phyloP scores from a whole-genome alignment of 805 yeast genomes.

The Metschnikowia lochheadii region DNA sequence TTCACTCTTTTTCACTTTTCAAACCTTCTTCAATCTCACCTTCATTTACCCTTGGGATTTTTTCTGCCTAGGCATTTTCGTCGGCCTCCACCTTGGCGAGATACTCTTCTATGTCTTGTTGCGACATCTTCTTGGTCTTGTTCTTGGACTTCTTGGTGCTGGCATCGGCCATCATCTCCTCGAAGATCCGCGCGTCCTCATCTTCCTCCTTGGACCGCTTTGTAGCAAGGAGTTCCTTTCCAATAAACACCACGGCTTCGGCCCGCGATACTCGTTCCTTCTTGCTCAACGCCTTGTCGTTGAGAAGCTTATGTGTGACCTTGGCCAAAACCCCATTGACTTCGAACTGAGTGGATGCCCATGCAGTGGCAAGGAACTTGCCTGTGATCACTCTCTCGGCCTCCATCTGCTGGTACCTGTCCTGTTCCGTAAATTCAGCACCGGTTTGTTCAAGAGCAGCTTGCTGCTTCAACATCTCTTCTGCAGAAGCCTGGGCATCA shows the following conservation, averaged over 20 bases:
- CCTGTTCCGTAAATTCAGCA: constrained; percentile 30
- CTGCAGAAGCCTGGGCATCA: constrained; percentile 74
- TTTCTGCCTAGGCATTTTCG: not conserved
- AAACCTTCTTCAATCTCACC: too few relatives aligned
- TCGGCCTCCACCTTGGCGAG: constrained; percentile 10
- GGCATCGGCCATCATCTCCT: constrained; percentile 88
- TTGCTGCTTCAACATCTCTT: constrained; percentile 69
- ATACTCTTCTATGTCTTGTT: constrained; percentile 10
- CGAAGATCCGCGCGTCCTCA: constrained; percentile 88
- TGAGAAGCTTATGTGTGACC: constrained; percentile 48
- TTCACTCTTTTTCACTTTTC: too few relatives aligned
- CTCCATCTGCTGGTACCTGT: constrained; percentile 47
- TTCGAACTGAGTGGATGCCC: constrained; percentile 92
- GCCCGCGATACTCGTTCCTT: constrained; percentile 72
- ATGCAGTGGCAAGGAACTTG: constrained; percentile 86
- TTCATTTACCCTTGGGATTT: too few relatives aligned
- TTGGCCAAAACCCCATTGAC: constrained; percentile 80
- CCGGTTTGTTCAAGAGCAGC: constrained; percentile 40
- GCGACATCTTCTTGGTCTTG: constrained; percentile 10
- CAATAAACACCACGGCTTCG: constrained; percentile 69
- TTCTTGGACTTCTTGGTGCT: constrained; percentile 45
- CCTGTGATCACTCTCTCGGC: constrained; percentile 82
- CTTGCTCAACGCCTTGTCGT: constrained; percentile 58
- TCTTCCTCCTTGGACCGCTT: constrained; percentile 82
- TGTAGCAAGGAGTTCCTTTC: constrained; percentile 62